These are phyloP conservation scores for Houttuynia cordata DNA, from an alignment of 164 flowering plant species.

Conservation along the genomic window DNA sequence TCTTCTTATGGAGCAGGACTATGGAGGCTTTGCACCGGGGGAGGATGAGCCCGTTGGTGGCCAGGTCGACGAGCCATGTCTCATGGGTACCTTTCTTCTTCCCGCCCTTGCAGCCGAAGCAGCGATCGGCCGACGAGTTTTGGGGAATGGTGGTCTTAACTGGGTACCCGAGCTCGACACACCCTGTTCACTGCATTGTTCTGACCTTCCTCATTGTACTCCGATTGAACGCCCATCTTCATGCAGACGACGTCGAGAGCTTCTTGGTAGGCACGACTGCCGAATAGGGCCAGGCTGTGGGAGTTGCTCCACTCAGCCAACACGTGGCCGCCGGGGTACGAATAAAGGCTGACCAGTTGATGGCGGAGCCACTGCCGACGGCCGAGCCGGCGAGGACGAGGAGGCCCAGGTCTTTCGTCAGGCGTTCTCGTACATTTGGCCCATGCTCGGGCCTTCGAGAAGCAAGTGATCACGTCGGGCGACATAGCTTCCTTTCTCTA, in stretches of 20 bases:
- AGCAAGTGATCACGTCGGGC: constrained; percentile 51
- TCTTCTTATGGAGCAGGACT: constrained; percentile 13
- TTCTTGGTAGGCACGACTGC: constrained; percentile 36
- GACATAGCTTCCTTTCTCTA: constrained; percentile 64
- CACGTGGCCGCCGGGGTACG: constrained; percentile 53
- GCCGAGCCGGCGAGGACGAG: constrained; percentile 69
- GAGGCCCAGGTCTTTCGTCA: constrained; percentile 32
- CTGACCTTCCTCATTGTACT: constrained; percentile 38
- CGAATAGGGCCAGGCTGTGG: constrained; percentile 44
- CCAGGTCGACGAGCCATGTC: constrained; percentile 76
- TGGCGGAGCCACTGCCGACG: constrained; percentile 82
- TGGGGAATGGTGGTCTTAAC: constrained; percentile 45
- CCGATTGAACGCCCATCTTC: constrained; percentile 60
- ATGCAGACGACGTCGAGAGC: constrained; percentile 59
- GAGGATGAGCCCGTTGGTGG: constrained; percentile 56
- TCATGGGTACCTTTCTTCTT: constrained; percentile 56
- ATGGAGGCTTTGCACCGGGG: constrained; percentile 43
- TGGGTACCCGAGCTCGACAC: constrained; percentile 48
- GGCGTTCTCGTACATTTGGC: constrained; percentile 46
- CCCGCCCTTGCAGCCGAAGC: constrained; percentile 76
- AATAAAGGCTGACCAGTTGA: constrained; percentile 82
- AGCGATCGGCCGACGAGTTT: constrained; percentile 55
- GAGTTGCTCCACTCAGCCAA: constrained; percentile 41
- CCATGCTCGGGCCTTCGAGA: constrained; percentile 57
- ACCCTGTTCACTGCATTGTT: constrained; percentile 51